Conservation (phyloP, 2,329 filamentous ascomycete genomes). For the Fusarium gaditjirri region DNA sequence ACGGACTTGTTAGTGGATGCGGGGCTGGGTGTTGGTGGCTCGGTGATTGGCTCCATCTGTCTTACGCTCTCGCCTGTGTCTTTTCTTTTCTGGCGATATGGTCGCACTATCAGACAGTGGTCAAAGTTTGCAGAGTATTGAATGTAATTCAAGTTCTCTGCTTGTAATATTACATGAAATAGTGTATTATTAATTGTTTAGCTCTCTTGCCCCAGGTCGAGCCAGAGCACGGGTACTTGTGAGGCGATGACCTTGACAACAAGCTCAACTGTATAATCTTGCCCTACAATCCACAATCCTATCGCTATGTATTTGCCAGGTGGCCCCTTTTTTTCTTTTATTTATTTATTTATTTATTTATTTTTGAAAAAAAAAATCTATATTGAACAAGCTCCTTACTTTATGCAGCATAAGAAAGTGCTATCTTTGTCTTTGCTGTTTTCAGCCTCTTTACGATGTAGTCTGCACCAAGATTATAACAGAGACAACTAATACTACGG, state of each 20-base stretch:
- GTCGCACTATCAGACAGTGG: neutral
- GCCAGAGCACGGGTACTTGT: accelerated
- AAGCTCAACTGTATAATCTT: neutral
- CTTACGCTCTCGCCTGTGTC: neutral
- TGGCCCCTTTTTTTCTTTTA: too few species aligned
- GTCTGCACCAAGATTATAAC: too few species aligned
- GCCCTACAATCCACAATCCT: too few species aligned
- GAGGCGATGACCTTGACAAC: accelerated
- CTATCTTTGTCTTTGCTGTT: too few species aligned
- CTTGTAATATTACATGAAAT: accelerated
- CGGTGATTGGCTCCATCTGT: neutral
- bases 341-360: too few species aligned
- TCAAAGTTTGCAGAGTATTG: neutral
- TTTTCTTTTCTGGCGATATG: neutral
- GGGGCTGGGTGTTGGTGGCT: neutral
- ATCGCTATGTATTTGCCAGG: too few species aligned
- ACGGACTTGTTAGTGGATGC: neutral
- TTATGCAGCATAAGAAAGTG: neutral
- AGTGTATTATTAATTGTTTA: accelerated
- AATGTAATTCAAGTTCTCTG: accelerated
- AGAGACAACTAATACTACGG: too few species aligned
- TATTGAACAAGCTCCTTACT: too few species aligned
- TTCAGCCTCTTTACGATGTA: too few species aligned
- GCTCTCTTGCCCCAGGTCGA: accelerated
- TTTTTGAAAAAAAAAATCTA: too few species aligned